A percentile compares a stretch with the other conserved stretches of the same genome.
Evolutionary conservation across 805 yeast species (phyloP).

Genomic region (Metschnikowia sp.): DNA sequence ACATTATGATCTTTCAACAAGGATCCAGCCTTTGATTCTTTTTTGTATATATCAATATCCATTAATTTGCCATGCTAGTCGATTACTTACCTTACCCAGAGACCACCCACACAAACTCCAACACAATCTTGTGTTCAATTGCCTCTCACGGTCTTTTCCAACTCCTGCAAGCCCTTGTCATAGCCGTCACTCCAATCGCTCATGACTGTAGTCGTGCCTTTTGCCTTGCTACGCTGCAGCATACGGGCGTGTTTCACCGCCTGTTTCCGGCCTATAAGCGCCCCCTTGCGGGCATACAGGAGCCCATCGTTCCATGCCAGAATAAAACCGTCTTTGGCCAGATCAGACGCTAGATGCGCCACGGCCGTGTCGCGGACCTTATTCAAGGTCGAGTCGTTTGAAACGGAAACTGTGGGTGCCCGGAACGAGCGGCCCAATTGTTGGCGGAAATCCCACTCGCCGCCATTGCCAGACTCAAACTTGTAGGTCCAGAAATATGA

Average conservation of each 20-base stretch:
- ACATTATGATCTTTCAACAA: too few species aligned
- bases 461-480: slow-evolving; percentile 86
- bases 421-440: slow-evolving; percentile 51
- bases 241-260: slow-evolving; percentile 55
- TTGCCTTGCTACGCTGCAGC: slow-evolving; percentile 52
- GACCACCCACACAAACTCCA: not conserved
- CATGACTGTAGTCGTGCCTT: slow-evolving; percentile 52
- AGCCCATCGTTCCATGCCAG: slow-evolving; percentile 71
- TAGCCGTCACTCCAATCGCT: slow-evolving; percentile 95
- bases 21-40: too few species aligned
- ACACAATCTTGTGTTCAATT: not conserved
- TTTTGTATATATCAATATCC: too few species aligned
- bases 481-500: slow-evolving; percentile 88
- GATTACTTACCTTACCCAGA: too few species aligned
- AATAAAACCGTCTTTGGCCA: slow-evolving; percentile 73
- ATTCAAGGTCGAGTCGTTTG: slow-evolving; percentile 40
- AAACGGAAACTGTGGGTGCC: slow-evolving; percentile 25
- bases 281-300: slow-evolving; percentile 63
- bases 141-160: slow-evolving; percentile 12
- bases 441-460: slow-evolving; percentile 91
- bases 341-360: slow-evolving; percentile 70
- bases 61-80: too few species aligned
- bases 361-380: slow-evolving; percentile 40
- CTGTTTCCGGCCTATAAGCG: slow-evolving; percentile 66
- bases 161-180: slow-evolving; percentile 54